A percentile compares a stretch with the other conserved stretches of the same genome.
phyloP scores from a whole-genome alignment of 2,329 filamentous ascomycete species.

The Hirsutella rhossiliensis region DNA sequence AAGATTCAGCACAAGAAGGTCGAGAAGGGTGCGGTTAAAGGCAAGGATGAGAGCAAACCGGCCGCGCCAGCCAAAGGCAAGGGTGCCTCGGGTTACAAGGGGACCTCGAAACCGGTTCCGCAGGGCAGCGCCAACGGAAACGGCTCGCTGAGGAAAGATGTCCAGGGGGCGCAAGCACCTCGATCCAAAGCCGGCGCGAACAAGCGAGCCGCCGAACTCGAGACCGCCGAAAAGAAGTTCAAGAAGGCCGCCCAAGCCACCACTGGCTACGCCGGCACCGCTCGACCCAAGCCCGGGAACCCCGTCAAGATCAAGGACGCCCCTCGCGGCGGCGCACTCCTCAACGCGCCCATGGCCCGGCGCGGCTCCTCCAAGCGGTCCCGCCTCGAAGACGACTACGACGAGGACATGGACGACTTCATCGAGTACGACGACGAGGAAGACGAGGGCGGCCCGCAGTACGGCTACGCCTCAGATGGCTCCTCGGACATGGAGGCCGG shows the following conservation, averaged over 20 bases:
- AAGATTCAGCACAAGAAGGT: constrained; percentile 65
- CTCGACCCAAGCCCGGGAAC: constrained; percentile 39
- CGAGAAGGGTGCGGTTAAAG: constrained; percentile 47
- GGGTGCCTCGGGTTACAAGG: constrained; percentile 13
- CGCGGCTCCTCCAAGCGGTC: constrained; percentile 18
- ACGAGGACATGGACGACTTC: constrained; percentile 50
- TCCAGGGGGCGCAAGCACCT: constrained; percentile 1
- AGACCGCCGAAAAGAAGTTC: constrained; percentile 40
- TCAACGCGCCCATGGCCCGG: constrained; percentile 18
- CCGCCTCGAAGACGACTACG: constrained; percentile 46
- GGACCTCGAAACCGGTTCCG: constrained; percentile 17
- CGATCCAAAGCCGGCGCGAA: constrained; percentile 7
- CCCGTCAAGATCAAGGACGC: constrained; percentile 18
- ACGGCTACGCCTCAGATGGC: constrained; percentile 49
- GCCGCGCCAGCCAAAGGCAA: constrained; percentile 17
- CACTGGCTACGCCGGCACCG: constrained; percentile 54
- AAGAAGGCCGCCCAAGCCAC: constrained; percentile 52
- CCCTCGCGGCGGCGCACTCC: constrained; percentile 27
- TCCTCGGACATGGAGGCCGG: constrained; percentile 74
- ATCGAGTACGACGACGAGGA: constrained; percentile 50
- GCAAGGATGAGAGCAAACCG: constrained; percentile 30
- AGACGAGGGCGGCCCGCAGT: constrained; percentile 25
- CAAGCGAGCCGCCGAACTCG: constrained; percentile 13
- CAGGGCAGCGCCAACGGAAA: constrained; percentile 12
- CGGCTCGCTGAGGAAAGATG: constrained; percentile 2